phyloP scores from a whole-genome alignment of 345 rosid species.

The Brassica napus region Da-Ae NC_063448.1:51325001-51325500 shows the following conservation, averaged over 20 bases:
- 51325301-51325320: not conserved
- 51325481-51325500: not conserved
- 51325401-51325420: not conserved
- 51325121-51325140: not conserved
- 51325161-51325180: slow-evolving; percentile 16
- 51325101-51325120: slow-evolving; percentile 71
- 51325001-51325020: no score
- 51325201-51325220: slow-evolving; percentile 27
- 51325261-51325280: not conserved
- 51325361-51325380: not conserved
- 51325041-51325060: slow-evolving; percentile 11
- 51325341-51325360: not conserved
- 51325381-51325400: not conserved
- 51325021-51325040: not conserved
- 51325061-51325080: slow-evolving; percentile 84
- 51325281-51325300: not conserved
- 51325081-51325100: slow-evolving; percentile 91
- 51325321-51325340: not conserved
- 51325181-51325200: slow-evolving; percentile 19
- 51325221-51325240: slow-evolving; percentile 19
- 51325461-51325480: not conserved
- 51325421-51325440: not conserved
- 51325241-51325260: slow-evolving; percentile 34
- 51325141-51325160: slow-evolving; percentile 5
- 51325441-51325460: not conserved